A percentile compares a stretch with the other conserved stretches of the same genome.
These are phyloP conservation scores for Penicillium lagena DNA, from an alignment of 495 filamentous ascomycete species.

Conservation along the genomic window DNA sequence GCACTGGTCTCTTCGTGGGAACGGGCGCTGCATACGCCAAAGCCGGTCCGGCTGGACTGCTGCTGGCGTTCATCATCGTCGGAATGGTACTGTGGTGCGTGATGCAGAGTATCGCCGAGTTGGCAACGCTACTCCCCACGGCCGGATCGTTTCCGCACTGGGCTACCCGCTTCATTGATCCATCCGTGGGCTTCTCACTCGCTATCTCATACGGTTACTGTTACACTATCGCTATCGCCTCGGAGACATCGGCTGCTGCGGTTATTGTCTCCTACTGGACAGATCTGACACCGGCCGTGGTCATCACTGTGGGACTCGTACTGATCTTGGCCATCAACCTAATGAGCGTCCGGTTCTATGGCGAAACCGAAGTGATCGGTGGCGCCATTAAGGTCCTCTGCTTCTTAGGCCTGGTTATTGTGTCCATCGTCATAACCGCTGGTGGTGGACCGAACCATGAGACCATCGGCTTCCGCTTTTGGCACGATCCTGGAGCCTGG, in stretches of 20 bases:
- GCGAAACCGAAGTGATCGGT: constrained; percentile 69
- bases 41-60: constrained; percentile 60
- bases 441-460: constrained; percentile 58
- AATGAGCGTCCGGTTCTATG: constrained; percentile 63
- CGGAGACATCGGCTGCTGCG: constrained; percentile 64
- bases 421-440: constrained; percentile 61
- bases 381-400: constrained; percentile 71
- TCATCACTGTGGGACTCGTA: constrained; percentile 65
- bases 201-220: constrained; percentile 45
- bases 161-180: constrained; percentile 64
- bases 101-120: constrained; percentile 58
- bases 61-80: constrained; percentile 65
- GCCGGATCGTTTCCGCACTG: constrained; percentile 70
- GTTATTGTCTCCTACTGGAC: constrained; percentile 72
- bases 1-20: constrained; percentile 72
- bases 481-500: constrained; percentile 45
- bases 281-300: constrained; percentile 45
- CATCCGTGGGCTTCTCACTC: constrained; percentile 66
- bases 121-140: constrained; percentile 67
- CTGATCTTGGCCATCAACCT: constrained; percentile 62
- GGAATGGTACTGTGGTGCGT: constrained; percentile 55
- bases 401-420: constrained; percentile 61
- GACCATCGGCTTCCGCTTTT: constrained; percentile 64
- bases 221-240: constrained; percentile 56
- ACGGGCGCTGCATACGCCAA: constrained; percentile 61